Conservation (phyloP, 306 rosid species). For the Glycine latifolia region DNA sequence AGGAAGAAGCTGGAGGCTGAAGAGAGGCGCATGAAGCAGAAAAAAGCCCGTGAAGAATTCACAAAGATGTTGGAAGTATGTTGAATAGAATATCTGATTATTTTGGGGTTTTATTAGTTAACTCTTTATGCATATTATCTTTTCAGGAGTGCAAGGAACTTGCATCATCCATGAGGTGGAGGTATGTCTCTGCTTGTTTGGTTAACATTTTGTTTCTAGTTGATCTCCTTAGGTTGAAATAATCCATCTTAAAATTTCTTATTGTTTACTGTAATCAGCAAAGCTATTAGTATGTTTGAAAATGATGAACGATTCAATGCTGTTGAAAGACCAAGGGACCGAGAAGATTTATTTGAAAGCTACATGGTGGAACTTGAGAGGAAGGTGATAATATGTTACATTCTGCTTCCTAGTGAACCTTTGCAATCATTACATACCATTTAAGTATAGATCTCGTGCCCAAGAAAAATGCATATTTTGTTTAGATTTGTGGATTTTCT, state of each 20-base stretch:
- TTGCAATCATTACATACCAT: slow-evolving; percentile 15
- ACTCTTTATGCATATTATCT: slow-evolving; percentile 37
- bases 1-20: slow-evolving; percentile 97
- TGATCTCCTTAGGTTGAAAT: slow-evolving; percentile 26
- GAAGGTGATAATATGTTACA: slow-evolving; percentile 66
- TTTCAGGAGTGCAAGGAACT: slow-evolving; percentile 95
- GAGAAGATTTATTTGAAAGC: slow-evolving; percentile 96
- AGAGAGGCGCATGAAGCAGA: slow-evolving; percentile 96
- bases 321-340: slow-evolving; percentile 84
- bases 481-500: neutral
- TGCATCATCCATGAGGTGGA: slow-evolving; percentile 92
- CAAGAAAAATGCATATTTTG: slow-evolving; percentile 35
- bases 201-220: slow-evolving; percentile 30
- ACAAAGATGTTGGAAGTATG: slow-evolving; percentile 98
- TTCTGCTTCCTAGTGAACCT: slow-evolving; percentile 26
- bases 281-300: slow-evolving; percentile 91
- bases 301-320: slow-evolving; percentile 93
- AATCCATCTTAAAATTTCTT: slow-evolving; percentile 45
- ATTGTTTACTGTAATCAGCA: slow-evolving; percentile 69
- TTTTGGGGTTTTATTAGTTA: slow-evolving; percentile 32
- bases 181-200: slow-evolving; percentile 56
- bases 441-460: slow-evolving; percentile 41
- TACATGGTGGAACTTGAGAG: slow-evolving; percentile 97
- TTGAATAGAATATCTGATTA: slow-evolving; percentile 40
- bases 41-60: slow-evolving; percentile 94